Conservation (phyloP, 495 filamentous ascomycete species). For the Bombardia bombarda region DNA sequence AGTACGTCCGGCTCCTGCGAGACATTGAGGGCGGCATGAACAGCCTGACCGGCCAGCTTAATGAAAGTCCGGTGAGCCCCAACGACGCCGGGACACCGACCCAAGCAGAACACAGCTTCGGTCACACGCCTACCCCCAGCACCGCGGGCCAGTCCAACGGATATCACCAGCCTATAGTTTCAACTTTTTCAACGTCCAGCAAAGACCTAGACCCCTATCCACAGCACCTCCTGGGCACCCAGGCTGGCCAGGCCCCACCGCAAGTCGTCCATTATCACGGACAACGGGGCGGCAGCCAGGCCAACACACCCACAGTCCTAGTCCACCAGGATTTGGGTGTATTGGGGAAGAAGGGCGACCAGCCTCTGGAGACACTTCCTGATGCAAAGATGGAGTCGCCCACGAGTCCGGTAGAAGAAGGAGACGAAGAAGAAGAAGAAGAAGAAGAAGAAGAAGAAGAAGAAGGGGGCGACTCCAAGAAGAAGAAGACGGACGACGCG, state of each 20-base stretch:
- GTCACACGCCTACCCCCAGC: conserved; percentile 33
- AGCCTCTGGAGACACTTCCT: conserved; percentile 30
- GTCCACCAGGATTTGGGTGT: conserved; percentile 31
- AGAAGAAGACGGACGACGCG: neutral
- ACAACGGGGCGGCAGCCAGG: conserved; percentile 50
- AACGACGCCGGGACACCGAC: conserved; percentile 48
- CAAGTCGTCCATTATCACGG: conserved; percentile 57
- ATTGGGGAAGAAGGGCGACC: conserved; percentile 24
- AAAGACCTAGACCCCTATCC: conserved; percentile 67
- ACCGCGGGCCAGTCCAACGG: conserved; percentile 42
- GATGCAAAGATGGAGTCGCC: conserved; percentile 22
- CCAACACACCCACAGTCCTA: conserved; percentile 48
- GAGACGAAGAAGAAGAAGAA: neutral
- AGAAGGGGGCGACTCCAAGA: neutral
- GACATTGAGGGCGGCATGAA: conserved; percentile 71
- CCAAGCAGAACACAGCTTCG: conserved; percentile 41
- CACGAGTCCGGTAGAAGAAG: neutral
- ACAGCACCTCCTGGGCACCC: conserved; percentile 50
- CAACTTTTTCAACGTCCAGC: conserved; percentile 68
- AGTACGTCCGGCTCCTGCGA: conserved; percentile 87
- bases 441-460: neutral
- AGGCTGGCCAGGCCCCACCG: conserved; percentile 51
- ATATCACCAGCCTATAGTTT: conserved; percentile 59
- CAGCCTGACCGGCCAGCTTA: conserved; percentile 39
- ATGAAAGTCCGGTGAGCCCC: conserved; percentile 34